Conservation (phyloP, 1,139 yeast genomes). For the Geotrichum cucujoidarum region DNA sequence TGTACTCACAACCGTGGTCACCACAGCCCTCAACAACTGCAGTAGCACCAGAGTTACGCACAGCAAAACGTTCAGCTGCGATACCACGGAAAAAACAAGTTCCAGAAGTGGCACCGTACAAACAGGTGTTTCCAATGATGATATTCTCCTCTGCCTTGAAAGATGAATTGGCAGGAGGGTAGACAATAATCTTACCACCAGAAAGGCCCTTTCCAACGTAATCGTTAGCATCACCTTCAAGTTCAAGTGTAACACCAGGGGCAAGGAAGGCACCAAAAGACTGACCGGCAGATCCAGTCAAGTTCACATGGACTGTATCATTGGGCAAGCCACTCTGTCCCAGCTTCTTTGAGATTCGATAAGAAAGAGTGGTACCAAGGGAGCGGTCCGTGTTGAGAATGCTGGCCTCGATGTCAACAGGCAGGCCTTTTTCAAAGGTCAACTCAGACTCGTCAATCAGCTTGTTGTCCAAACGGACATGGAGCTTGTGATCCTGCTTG, state of each 20-base stretch:
- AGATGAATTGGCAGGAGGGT: conserved; percentile 77
- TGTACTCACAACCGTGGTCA: conserved; percentile 97
- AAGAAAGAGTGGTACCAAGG: conserved; percentile 88
- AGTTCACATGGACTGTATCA: conserved; percentile 89
- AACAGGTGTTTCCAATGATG: conserved; percentile 93
- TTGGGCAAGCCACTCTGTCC: conserved; percentile 93
- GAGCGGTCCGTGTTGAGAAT: conserved; percentile 96
- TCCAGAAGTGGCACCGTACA: conserved; percentile 97
- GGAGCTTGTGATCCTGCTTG: conserved; percentile 90
- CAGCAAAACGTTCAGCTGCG: conserved; percentile 97
- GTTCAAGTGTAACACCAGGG: conserved; percentile 90
- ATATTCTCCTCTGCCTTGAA: conserved; percentile 96
- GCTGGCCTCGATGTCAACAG: conserved; percentile 87
- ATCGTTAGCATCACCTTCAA: conserved; percentile 97
- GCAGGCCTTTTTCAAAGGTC: conserved; percentile 88
- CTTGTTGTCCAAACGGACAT: conserved; percentile 89
- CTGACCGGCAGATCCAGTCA: conserved; percentile 94
- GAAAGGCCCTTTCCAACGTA: conserved; percentile 96
- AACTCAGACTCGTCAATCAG: conserved; percentile 91
- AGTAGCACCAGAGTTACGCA: conserved; percentile 96
- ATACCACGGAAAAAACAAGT: conserved; percentile 90
- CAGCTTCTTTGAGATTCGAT: conserved; percentile 85
- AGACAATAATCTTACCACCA: conserved; percentile 88
- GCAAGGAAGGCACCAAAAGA: conserved; percentile 97
- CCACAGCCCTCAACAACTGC: conserved; percentile 97